Percentiles rank a stretch among this genome's conserved stretches.
Evolutionary conservation across 1,284 basidiomycete genomes (phyloP).

Genomic region (Takashimella koratensis): DNA sequence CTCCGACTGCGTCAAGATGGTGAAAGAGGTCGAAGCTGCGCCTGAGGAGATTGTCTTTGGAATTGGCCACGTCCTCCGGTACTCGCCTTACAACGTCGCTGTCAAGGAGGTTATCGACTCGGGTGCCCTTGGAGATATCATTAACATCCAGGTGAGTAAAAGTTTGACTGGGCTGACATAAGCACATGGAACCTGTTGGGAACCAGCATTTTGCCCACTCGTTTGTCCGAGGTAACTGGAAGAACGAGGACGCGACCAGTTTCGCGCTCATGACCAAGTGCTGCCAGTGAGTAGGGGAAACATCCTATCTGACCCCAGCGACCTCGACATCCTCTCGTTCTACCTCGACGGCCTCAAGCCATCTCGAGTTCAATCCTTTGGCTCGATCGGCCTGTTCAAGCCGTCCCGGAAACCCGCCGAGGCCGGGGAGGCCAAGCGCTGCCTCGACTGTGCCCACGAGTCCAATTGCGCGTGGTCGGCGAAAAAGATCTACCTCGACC

Average conservation of each 20-base stretch:
- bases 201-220: slow-evolving; percentile 61
- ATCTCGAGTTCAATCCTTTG: slow-evolving; percentile 71
- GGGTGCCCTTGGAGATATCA: slow-evolving; percentile 65
- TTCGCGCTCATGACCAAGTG: slow-evolving; percentile 83
- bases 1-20: slow-evolving; percentile 69
- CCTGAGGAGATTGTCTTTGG: slow-evolving; percentile 62
- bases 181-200: slow-evolving; percentile 43
- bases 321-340: slow-evolving; percentile 76
- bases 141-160: slow-evolving; percentile 64
- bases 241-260: slow-evolving; percentile 62
- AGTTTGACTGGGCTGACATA: slow-evolving; percentile 34
- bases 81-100: slow-evolving; percentile 72
- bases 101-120: slow-evolving; percentile 67
- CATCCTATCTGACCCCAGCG: slow-evolving; percentile 52
- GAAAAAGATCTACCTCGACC: slow-evolving; percentile 55
- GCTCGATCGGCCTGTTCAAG: slow-evolving; percentile 74
- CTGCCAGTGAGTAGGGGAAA: slow-evolving; percentile 62
- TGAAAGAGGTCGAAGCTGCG: slow-evolving; percentile 62
- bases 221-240: slow-evolving; percentile 70
- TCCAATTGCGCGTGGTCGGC: slow-evolving; percentile 75
- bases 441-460: slow-evolving; percentile 68
- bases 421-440: slow-evolving; percentile 64
- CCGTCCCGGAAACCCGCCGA: slow-evolving; percentile 63
- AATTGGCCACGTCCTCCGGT: slow-evolving; percentile 79
- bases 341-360: slow-evolving; percentile 56